These are phyloP conservation scores for Sclerotinia glacialis DNA, from an alignment of 2,329 filamentous ascomycete species.

Conservation along the genomic window DNA sequence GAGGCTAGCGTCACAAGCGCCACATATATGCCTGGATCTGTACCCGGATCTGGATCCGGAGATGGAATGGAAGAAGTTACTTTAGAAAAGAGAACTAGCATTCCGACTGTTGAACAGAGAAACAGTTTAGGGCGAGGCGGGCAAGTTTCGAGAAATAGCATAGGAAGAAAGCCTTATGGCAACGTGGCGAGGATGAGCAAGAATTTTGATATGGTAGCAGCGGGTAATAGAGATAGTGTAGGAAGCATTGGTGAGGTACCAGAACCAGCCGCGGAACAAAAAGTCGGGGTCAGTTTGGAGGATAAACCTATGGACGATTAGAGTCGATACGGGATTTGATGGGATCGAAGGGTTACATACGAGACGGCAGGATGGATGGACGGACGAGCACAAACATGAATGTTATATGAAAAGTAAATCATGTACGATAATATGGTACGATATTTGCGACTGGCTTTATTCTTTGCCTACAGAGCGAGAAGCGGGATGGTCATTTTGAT, in stretches of 20 bases:
- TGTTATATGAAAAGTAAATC: conserved; percentile 16
- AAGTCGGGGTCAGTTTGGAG: conserved; percentile 12
- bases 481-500: conserved; percentile 13
- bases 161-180: conserved; percentile 15
- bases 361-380: neutral
- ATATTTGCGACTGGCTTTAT: conserved; percentile 15
- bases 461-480: conserved; percentile 12
- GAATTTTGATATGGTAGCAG: conserved; percentile 7
- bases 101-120: conserved; percentile 51
- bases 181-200: conserved; percentile 19
- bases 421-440: conserved; percentile 14
- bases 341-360: neutral
- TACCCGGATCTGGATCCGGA: conserved; percentile 28
- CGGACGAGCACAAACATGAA: conserved; percentile 11
- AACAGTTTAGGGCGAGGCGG: conserved; percentile 57
- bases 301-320: conserved; percentile 19
- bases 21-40: conserved; percentile 35
- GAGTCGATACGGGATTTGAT: neutral
- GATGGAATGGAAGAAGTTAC: conserved; percentile 27
- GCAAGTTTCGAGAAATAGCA: conserved; percentile 10
- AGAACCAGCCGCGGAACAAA: conserved; percentile 13
- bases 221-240: conserved; percentile 12
- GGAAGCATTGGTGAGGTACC: conserved; percentile 11
- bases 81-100: conserved; percentile 36
- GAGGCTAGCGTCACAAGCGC: conserved; percentile 32